Conservation (phyloP, 208 protist species). For the Phytomonas serpens region DNA sequence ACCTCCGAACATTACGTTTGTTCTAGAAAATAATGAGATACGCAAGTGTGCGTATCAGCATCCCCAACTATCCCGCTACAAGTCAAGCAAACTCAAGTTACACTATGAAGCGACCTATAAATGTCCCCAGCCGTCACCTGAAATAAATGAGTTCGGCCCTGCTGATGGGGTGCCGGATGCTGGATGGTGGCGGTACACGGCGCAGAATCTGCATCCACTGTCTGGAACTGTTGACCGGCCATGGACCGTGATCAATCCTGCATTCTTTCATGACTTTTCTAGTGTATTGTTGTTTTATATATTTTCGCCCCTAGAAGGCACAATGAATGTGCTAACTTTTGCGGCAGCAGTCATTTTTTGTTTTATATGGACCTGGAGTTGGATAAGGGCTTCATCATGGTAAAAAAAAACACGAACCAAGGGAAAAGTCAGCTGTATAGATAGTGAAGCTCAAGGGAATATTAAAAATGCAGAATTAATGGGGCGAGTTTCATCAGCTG, state of each 20-base stretch:
- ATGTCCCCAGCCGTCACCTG: conserved; percentile 3
- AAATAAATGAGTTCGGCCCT: conserved; percentile 11
- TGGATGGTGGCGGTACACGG: not conserved
- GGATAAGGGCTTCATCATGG: not conserved
- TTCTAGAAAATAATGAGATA: conserved; percentile 22
- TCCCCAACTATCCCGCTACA: conserved; percentile 14
- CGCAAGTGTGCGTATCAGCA: conserved; percentile 24
- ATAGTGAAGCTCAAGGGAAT: not conserved
- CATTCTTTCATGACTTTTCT: conserved; percentile 10
- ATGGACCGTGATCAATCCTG: not conserved
- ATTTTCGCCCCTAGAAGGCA: not conserved
- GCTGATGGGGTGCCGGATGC: conserved; percentile 14
- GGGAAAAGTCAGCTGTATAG: not conserved
- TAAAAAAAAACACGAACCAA: not conserved
- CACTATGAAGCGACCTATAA: conserved; percentile 10
- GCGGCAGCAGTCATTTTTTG: not conserved
- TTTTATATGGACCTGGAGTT: not conserved
- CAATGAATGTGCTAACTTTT: not conserved
- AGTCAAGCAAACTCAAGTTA: conserved; percentile 17
- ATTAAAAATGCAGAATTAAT: not conserved
- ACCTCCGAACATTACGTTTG: conserved; percentile 25
- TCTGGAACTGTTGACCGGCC: not conserved
- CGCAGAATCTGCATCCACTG: not conserved
- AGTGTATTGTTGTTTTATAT: conserved; percentile 5
- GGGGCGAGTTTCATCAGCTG: not conserved